Conservation (phyloP, 495 filamentous ascomycete genomes). For the Aspergillus wentii region DNA sequence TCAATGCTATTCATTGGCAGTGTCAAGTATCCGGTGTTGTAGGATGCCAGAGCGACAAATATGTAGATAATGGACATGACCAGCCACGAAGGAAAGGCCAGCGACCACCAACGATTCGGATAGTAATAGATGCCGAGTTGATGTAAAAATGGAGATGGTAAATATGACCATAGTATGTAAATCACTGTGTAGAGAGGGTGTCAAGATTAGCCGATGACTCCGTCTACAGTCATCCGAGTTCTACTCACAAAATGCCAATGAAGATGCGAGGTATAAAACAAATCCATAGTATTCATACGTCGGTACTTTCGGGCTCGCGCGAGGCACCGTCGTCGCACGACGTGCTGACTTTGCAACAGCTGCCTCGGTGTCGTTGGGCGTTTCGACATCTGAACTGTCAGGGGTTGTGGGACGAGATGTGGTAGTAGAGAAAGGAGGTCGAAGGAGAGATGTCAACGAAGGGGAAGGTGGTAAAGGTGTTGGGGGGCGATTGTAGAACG, state of each 20-base stretch:
- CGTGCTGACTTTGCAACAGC: slow-evolving; percentile 60
- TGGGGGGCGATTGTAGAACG: slow-evolving; percentile 83
- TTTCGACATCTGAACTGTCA: slow-evolving; percentile 82
- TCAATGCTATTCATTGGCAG: slow-evolving; percentile 74
- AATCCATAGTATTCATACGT: slow-evolving; percentile 99
- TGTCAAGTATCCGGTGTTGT: slow-evolving; percentile 87
- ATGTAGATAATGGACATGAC: slow-evolving; percentile 89
- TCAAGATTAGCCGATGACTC: not conserved
- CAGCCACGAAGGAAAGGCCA: slow-evolving; percentile 84
- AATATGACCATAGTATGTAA: slow-evolving; percentile 91
- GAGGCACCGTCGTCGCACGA: slow-evolving; percentile 68
- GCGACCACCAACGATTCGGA: slow-evolving; percentile 93
- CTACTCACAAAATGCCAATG: slow-evolving; percentile 60
- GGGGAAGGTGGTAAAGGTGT: slow-evolving; percentile 91
- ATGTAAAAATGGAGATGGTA: slow-evolving; percentile 86
- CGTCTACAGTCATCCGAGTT: not conserved
- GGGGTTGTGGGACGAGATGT: slow-evolving; percentile 89
- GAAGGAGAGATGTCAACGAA: slow-evolving; percentile 89
- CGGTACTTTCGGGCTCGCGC: slow-evolving; percentile 86
- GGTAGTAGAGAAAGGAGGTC: slow-evolving; percentile 61
- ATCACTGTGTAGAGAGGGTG: slow-evolving; percentile 52
- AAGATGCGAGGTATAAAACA: slow-evolving; percentile 84
- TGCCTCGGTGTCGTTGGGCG: slow-evolving; percentile 55
- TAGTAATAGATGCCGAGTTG: slow-evolving; percentile 95
- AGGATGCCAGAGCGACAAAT: slow-evolving; percentile 86